A percentile compares a stretch with the other conserved stretches of the same genome.
phyloP scores from a whole-genome alignment of 441 rosid species.

The Manihot esculenta region DNA sequence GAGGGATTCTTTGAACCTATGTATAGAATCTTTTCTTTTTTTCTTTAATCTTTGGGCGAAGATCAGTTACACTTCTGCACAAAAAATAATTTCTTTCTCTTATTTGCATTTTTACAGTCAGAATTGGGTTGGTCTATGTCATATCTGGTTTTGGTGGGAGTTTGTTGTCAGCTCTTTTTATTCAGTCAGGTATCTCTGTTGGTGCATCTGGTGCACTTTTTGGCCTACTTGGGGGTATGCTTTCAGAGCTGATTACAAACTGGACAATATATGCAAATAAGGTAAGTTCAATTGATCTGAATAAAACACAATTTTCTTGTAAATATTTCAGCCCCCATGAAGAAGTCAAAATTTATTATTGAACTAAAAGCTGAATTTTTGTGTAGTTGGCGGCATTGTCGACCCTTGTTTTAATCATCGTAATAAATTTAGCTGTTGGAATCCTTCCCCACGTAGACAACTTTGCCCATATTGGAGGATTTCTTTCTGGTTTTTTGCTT shows the following conservation, averaged over 20 bases:
- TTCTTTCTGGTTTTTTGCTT: slow-evolving; percentile 79
- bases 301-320: neutral
- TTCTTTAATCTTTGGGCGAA: neutral
- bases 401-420: slow-evolving; percentile 67
- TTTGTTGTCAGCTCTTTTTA: slow-evolving; percentile 73
- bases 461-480: slow-evolving; percentile 95
- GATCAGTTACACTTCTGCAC: neutral
- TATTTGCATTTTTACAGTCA: slow-evolving; percentile 43
- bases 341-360: neutral
- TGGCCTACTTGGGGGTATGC: slow-evolving; percentile 93
- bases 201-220: slow-evolving; percentile 99
- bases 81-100: slow-evolving; percentile 14
- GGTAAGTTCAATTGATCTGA: slow-evolving; percentile 34
- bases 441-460: slow-evolving; percentile 92
- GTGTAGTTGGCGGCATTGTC: slow-evolving; percentile 78
- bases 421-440: slow-evolving; percentile 75
- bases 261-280: slow-evolving; percentile 91
- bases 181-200: slow-evolving; percentile 68
- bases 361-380: slow-evolving; percentile 17
- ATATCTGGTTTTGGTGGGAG: slow-evolving; percentile 92
- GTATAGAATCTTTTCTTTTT: neutral
- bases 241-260: slow-evolving; percentile 82
- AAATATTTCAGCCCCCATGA: slow-evolving; percentile 9
- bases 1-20: neutral
- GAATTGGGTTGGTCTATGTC: slow-evolving; percentile 82